These are phyloP conservation scores for Pythium myriotylum DNA, from an alignment of 352 stramenopile genomes.

Conservation along the genomic window DNA sequence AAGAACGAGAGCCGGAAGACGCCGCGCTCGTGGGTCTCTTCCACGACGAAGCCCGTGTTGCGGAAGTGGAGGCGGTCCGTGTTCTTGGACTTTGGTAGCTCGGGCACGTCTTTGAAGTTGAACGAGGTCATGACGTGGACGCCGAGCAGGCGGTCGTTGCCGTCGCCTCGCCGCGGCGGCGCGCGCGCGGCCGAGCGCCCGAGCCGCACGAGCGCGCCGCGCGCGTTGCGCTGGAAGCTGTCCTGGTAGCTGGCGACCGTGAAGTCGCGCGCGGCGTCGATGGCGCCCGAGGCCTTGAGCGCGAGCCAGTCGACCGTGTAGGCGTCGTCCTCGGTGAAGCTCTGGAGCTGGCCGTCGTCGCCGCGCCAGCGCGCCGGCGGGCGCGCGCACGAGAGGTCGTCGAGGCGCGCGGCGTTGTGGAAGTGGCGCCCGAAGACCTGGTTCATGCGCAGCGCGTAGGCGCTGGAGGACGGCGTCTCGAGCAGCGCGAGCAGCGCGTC, in stretches of 20 bases:
- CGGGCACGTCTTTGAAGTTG: slow-evolving; percentile 66
- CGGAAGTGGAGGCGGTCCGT: slow-evolving; percentile 57
- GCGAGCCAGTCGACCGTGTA: slow-evolving; percentile 74
- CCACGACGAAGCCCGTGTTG: slow-evolving; percentile 69
- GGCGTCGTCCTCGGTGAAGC: slow-evolving; percentile 52
- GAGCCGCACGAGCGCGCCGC: slow-evolving; percentile 22
- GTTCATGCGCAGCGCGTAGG: slow-evolving; percentile 55
- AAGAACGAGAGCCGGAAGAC: slow-evolving; percentile 54
- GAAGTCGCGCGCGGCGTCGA: slow-evolving; percentile 57
- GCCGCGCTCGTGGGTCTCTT: slow-evolving; percentile 45
- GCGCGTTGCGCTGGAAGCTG: slow-evolving; percentile 45
- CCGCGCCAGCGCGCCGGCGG: slow-evolving; percentile 37
- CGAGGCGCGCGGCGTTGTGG: slow-evolving; percentile 48
- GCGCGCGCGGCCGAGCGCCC: slow-evolving; percentile 6
- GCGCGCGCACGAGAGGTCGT: slow-evolving; percentile 64
- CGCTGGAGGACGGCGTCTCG: slow-evolving; percentile 42
- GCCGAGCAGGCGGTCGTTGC: slow-evolving; percentile 37
- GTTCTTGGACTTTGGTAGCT: slow-evolving; percentile 45
- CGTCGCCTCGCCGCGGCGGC: neutral
- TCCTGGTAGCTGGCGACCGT: slow-evolving; percentile 79
- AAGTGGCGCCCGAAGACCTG: slow-evolving; percentile 66
- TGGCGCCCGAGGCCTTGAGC: slow-evolving; percentile 45
- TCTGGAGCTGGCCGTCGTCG: slow-evolving; percentile 14
- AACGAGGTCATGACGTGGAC: slow-evolving; percentile 63
- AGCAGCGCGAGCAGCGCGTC: slow-evolving; percentile 51